Evolutionary conservation across 352 stramenopile genomes (phyloP).

Genomic region (Phytophthora megakarya): DNA sequence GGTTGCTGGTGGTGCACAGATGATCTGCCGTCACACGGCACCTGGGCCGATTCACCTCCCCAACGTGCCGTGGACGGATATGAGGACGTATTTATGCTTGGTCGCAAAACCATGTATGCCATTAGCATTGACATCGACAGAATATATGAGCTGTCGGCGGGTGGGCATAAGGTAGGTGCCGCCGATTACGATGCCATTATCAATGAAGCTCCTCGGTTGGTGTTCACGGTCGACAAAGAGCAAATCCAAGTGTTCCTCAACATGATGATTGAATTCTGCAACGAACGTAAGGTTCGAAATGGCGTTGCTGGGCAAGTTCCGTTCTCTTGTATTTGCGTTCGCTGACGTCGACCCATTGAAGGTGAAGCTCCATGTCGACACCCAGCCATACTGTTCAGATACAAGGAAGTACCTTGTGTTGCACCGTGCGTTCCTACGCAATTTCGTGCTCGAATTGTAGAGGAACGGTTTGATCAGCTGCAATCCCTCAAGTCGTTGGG

Average conservation of each 20-base stretch:
- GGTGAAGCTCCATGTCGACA: neutral
- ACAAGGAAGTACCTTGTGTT: too few species aligned
- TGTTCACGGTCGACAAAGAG: constrained; percentile 1
- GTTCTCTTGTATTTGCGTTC: neutral
- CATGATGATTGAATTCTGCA: neutral
- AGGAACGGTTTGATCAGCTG: too few species aligned
- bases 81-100: constrained; percentile 6
- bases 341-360: neutral
- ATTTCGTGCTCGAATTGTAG: too few species aligned
- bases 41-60: neutral
- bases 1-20: neutral
- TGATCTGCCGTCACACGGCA: constrained; percentile 1
- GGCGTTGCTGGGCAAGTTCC: neutral
- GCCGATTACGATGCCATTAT: constrained; percentile 2
- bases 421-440: too few species aligned
- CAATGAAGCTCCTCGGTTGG: neutral
- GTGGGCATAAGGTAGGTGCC: neutral
- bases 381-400: too few species aligned
- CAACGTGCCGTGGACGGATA: neutral
- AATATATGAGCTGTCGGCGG: constrained; percentile 3
- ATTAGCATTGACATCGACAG: constrained; percentile 15
- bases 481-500: too few species aligned
- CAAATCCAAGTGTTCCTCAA: constrained; percentile 4
- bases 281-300: neutral
- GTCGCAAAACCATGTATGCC: constrained; percentile 9